Base-by-base conservation (phyloP, 768 basidiomycete genomes). In the Rickenella mellea region DNA sequence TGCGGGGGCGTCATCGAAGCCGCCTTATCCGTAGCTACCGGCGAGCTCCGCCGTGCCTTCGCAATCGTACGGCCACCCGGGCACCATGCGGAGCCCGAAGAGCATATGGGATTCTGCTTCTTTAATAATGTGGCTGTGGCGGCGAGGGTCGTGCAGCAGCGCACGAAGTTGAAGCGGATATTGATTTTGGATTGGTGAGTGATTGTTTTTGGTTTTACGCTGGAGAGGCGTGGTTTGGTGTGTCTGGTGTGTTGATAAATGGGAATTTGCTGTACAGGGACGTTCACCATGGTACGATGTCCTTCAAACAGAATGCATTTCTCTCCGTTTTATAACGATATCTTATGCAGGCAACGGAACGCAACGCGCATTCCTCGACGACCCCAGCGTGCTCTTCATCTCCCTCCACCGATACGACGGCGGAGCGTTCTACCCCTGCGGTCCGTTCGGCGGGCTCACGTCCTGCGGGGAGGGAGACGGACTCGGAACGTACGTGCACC, bases 71-170 rank as follows among this genome's bases (percentile, higher is more conserved):
- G 96, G 41, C 96, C 96, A 10, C 96, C 96, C 0, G 96, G 96
- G 0, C 96, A 99, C 58, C 96, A 99, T 55, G 93, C 96, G 5
- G 96, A 99, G 57, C 96, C 96, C 4, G 89, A 96, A 49, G 85
- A 93, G 56, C 87, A 90, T 49, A 97, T 98, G 93, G 96, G 96
- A 1, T 99, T 99, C 60, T 98, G 96, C 62, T 96, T 99, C 68
- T 96, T 92, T 67, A 99, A 99, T 61, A 99, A 99, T 56, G 92
- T 94, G 26, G 84, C 96, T 1, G 86, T 99, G 12, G 93, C 93
- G 1, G 76, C 89, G 15, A 77, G 78, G 53, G 85, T 91, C 20
- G 78, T 86, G 15, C 82, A 88, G 56, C 65, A 83, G 48, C 51
- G 69, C 42, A 83, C 85, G 2, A 56, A 71, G 5, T 63, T 89